Percentiles rank a stretch among this genome's conserved stretches.
These are phyloP conservation scores for Lobosporangium transversale DNA, from an alignment of 192 early-diverging fungal species.

Conservation along the genomic window DNA sequence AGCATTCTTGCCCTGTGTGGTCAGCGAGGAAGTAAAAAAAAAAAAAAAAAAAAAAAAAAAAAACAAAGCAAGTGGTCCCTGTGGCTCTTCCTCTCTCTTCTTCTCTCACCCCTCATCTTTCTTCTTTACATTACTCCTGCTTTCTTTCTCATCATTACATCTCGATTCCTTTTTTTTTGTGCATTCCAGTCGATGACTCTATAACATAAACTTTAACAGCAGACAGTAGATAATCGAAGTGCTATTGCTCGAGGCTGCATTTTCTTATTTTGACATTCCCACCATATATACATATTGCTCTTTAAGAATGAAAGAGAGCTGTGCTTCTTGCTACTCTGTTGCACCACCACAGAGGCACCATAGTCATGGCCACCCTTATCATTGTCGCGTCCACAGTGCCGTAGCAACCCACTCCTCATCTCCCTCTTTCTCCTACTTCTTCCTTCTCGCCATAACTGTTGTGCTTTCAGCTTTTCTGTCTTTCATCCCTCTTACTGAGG, in stretches of 20 bases:
- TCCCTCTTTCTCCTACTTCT: neutral
- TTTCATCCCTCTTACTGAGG: conserved; percentile 4
- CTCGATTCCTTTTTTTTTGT: conserved; percentile 1
- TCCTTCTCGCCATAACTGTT: neutral
- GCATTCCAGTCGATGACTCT: neutral
- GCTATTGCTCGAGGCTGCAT: too few species aligned
- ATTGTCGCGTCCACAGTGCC: neutral
- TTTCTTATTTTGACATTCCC: neutral
- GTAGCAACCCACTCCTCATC: neutral
- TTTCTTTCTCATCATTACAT: neutral
- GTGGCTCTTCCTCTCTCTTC: neutral
- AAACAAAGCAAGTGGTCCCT: too few species aligned
- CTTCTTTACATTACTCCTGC: neutral
- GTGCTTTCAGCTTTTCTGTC: neutral
- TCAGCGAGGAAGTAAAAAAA: too few species aligned
- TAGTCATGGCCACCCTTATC: neutral
- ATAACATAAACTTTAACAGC: too few species aligned
- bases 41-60: too few species aligned
- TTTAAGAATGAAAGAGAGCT: too few species aligned
- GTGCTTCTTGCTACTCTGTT: too few species aligned
- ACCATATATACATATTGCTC: neutral
- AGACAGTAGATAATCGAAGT: too few species aligned
- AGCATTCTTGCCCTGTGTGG: too few species aligned
- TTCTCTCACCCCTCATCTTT: neutral
- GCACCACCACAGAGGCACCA: too few species aligned